Evolutionary conservation across 192 early-diverging fungal genomes (phyloP).

Genomic region (Paraglomus brasilianum): DNA sequence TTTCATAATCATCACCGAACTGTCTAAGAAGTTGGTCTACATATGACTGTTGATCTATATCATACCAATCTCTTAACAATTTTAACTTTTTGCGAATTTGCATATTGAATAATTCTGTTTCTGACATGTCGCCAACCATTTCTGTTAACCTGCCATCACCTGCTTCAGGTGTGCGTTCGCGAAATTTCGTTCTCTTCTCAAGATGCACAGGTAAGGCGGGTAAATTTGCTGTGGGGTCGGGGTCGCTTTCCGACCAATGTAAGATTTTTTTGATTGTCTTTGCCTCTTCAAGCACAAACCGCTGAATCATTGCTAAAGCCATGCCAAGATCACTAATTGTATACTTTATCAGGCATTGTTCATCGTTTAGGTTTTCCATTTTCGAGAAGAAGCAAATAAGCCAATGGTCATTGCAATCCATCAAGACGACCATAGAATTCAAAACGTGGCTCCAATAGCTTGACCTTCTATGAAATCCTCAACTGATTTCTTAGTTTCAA

Average conservation of each 20-base stretch:
- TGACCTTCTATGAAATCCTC: slow-evolving; percentile 15
- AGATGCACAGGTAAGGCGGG: not conserved
- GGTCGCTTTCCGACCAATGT: not conserved
- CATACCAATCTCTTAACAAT: not conserved
- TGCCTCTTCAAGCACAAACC: slow-evolving; percentile 20
- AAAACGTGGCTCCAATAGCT: not conserved
- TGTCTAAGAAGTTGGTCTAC: slow-evolving; percentile 22
- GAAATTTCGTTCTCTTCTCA: slow-evolving; percentile 19
- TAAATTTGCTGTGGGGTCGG: not conserved
- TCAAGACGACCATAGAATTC: slow-evolving; percentile 12
- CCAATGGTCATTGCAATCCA: slow-evolving; percentile 26
- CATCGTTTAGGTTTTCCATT: not conserved
- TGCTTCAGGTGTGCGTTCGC: not conserved
- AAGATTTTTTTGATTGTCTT: not conserved
- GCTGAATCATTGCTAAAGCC: slow-evolving; percentile 22
- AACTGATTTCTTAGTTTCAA: slow-evolving; percentile 20
- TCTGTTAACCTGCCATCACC: slow-evolving; percentile 1
- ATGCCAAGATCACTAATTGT: slow-evolving; percentile 14
- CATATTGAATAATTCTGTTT: slow-evolving; percentile 25
- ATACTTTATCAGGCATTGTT: not conserved
- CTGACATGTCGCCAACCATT: slow-evolving; percentile 13
- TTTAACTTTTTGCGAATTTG: slow-evolving; percentile 2
- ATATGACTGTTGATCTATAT: slow-evolving; percentile 12
- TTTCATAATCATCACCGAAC: slow-evolving; percentile 26
- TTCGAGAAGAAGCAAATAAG: slow-evolving; percentile 19